phyloP scores from a whole-genome alignment of 2,329 filamentous ascomycete species.

The Phyllosticta paracitricarpa region DNA sequence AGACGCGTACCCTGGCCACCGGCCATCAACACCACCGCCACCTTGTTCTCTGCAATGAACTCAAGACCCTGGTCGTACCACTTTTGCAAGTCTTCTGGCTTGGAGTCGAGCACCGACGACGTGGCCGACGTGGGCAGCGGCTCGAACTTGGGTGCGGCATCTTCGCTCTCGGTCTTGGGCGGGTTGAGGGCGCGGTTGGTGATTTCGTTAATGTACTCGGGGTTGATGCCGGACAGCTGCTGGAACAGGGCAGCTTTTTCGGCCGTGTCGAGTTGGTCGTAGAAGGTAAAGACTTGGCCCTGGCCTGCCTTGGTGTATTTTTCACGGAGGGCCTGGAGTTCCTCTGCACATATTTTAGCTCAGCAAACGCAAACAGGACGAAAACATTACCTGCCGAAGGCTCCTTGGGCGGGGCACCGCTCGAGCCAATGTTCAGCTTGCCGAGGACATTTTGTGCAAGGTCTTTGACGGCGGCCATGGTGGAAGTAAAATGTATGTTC shows the following conservation, averaged over 20 bases:
- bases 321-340: slow-evolving; percentile 57
- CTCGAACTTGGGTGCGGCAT: slow-evolving; percentile 54
- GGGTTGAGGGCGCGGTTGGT: slow-evolving; percentile 74
- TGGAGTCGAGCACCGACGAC: slow-evolving; percentile 86
- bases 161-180: slow-evolving; percentile 47
- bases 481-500: neutral
- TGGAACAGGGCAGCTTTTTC: slow-evolving; percentile 73
- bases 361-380: neutral
- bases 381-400: slow-evolving; percentile 36
- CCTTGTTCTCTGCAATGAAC: slow-evolving; percentile 57
- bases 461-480: slow-evolving; percentile 8
- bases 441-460: neutral
- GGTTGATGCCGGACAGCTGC: slow-evolving; percentile 75
- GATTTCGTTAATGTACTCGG: slow-evolving; percentile 77
- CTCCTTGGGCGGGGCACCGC: slow-evolving; percentile 29
- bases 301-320: slow-evolving; percentile 68
- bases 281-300: slow-evolving; percentile 79
- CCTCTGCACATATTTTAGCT: slow-evolving; percentile 36
- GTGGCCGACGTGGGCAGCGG: slow-evolving; percentile 78
- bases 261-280: slow-evolving; percentile 60
- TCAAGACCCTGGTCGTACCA: slow-evolving; percentile 71
- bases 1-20: slow-evolving; percentile 92
- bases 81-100: slow-evolving; percentile 62
- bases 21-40: slow-evolving; percentile 88
- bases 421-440: slow-evolving; percentile 22